These are phyloP conservation scores for Penicillium crystallinum DNA, from an alignment of 495 filamentous ascomycete species.

Conservation along the genomic window DNA sequence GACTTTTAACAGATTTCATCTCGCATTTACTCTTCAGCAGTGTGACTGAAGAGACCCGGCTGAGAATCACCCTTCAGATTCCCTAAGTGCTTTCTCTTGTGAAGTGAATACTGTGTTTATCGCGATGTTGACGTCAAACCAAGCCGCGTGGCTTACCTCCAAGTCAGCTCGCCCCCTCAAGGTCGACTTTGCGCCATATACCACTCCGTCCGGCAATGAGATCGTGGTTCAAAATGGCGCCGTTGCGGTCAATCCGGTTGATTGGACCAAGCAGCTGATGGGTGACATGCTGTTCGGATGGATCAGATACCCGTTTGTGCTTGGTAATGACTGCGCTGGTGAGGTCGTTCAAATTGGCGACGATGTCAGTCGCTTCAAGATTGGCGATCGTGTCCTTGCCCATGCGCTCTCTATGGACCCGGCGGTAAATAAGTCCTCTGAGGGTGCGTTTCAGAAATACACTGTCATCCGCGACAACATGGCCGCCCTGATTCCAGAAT, in stretches of 20 bases:
- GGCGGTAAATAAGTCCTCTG: background rate
- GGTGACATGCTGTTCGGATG: constrained; percentile 14
- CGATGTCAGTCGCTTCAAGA: constrained; percentile 10
- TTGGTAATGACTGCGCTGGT: constrained; percentile 55
- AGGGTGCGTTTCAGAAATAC: constrained; percentile 36
- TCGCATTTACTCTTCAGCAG: too few species aligned
- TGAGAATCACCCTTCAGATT: too few species aligned
- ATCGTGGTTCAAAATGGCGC: constrained; percentile 39
- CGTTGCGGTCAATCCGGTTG: constrained; percentile 45
- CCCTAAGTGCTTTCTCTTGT: too few species aligned
- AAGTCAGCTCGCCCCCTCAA: background rate
- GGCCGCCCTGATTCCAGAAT: constrained; percentile 14
- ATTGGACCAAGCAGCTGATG: constrained; percentile 40
- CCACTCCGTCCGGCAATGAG: constrained; percentile 6
- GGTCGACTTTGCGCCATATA: constrained; percentile 1
- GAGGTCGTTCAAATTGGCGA: constrained; percentile 47
- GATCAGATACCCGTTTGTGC: constrained; percentile 41
- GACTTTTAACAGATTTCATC: too few species aligned
- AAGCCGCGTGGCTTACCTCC: constrained; percentile 6
- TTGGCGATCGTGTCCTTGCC: constrained; percentile 20
- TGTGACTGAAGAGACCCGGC: too few species aligned
- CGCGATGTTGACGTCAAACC: background rate
- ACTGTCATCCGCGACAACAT: constrained; percentile 24
- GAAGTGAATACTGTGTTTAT: too few species aligned
- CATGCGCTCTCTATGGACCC: constrained; percentile 3